A percentile compares a stretch with the other conserved stretches of the same genome.
These are phyloP conservation scores for Myotisia sp. DNA, from an alignment of 2,329 filamentous ascomycete genomes.

Conservation along the genomic window DNA sequence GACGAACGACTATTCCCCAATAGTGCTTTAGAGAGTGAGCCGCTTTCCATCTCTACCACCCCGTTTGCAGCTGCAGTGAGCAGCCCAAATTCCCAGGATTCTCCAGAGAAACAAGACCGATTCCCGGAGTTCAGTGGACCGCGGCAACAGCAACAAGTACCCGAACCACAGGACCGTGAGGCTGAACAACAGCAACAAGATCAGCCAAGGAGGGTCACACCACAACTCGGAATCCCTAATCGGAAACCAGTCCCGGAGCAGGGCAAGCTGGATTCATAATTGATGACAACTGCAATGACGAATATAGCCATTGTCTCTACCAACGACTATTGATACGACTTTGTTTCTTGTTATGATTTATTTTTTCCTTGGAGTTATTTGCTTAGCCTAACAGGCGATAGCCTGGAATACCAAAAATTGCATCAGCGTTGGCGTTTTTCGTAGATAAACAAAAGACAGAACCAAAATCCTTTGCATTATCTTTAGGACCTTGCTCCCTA, in stretches of 20 bases:
- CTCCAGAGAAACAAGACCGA: background rate
- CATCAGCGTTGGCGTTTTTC: no score
- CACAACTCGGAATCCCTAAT: conserved; percentile 8
- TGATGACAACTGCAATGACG: background rate
- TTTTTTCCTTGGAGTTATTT: no score
- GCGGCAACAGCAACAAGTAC: background rate
- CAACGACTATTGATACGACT: background rate
- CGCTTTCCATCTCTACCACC: background rate
- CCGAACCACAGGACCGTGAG: background rate
- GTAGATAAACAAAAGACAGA: no score
- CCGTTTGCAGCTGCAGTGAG: background rate
- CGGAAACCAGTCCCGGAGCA: conserved; percentile 9
- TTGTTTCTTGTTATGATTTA: no score
- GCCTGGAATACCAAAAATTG: no score
- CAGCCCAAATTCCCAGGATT: background rate
- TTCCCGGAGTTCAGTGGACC: background rate
- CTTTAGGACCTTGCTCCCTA: no score
- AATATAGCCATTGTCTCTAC: no score
- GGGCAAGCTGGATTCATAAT: conserved; percentile 1
- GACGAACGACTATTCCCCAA: conserved; percentile 17
- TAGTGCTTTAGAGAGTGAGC: no score
- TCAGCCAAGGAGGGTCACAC: conserved; percentile 4
- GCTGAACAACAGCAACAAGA: background rate
- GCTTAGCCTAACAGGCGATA: no score
- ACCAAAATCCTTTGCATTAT: no score